These are phyloP conservation scores for Erythrobasidium hasegawianum DNA, from an alignment of 1,284 basidiomycete genomes.

Conservation along the genomic window DNA sequence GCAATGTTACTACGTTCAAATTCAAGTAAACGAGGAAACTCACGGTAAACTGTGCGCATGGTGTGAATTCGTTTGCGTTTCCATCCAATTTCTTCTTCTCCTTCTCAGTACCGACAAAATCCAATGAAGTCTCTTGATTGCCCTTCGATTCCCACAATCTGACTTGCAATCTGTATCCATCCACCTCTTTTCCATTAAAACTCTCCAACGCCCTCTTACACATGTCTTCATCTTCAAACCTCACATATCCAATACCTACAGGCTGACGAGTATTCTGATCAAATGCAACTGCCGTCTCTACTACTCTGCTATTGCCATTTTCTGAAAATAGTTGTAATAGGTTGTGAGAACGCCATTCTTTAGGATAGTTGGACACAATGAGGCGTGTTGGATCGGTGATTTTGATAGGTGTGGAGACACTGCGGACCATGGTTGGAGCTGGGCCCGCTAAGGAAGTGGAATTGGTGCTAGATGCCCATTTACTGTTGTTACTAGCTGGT, in stretches of 20 bases:
- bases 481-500: neutral
- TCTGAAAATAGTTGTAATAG: neutral
- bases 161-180: slow-evolving; percentile 10
- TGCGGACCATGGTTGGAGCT: neutral
- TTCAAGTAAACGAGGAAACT: too few relatives aligned
- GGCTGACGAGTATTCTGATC: neutral
- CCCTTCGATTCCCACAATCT: slow-evolving; percentile 22
- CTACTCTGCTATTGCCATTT: neutral
- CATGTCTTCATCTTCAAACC: neutral
- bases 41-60: too few relatives aligned
- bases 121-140: neutral
- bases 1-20: too few relatives aligned
- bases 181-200: neutral
- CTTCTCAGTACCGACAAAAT: too few relatives aligned
- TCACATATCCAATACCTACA: slow-evolving; percentile 4
- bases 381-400: slow-evolving; percentile 12
- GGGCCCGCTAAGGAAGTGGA: neutral
- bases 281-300: neutral
- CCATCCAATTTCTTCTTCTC: too few relatives aligned
- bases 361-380: slow-evolving; percentile 9
- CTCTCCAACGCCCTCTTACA: neutral
- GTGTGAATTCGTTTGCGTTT: too few relatives aligned
- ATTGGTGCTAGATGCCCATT: neutral
- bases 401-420: neutral
- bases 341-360: neutral